A percentile compares a stretch with the other conserved stretches of the same genome.
phyloP scores from a whole-genome alignment of 352 stramenopile species.

The Pythium grandisporangium region DNA sequence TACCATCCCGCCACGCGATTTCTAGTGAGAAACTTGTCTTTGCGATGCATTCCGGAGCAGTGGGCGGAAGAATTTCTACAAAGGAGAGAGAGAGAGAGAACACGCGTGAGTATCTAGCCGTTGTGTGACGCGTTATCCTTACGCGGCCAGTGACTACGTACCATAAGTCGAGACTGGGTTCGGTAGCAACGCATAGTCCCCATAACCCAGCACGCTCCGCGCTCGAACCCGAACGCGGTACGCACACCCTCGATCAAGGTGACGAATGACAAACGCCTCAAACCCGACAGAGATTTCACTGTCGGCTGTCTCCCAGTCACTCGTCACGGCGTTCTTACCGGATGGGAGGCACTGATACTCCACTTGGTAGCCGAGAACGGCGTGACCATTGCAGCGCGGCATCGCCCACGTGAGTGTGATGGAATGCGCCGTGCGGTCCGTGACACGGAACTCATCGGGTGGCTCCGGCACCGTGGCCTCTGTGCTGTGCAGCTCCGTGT shows the following conservation, averaged over 20 bases:
- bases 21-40: constrained; percentile 21
- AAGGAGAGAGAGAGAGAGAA: not conserved
- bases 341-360: constrained; percentile 2
- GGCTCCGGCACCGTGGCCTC: constrained; percentile 22
- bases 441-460: constrained; percentile 16
- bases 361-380: constrained; percentile 13
- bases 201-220: constrained; percentile 11
- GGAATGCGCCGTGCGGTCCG: constrained; percentile 23
- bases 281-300: constrained; percentile 8
- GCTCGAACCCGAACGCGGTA: constrained; percentile 18
- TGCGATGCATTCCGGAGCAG: constrained; percentile 5
- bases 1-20: constrained; percentile 16
- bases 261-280: not conserved
- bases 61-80: constrained; percentile 19
- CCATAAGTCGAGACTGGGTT: constrained; percentile 17
- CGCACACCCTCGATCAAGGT: constrained; percentile 4
- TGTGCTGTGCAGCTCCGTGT: constrained; percentile 20
- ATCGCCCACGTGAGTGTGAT: constrained; percentile 30
- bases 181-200: constrained; percentile 1
- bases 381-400: constrained; percentile 43
- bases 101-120: not conserved
- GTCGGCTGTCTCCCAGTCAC: constrained; percentile 2
- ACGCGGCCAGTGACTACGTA: too few relatives aligned
- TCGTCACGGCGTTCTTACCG: too few relatives aligned
- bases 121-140: not conserved